Percentiles rank a stretch among this genome's conserved stretches.
These are phyloP conservation scores for Rhizopogon roseolus DNA, from an alignment of 768 basidiomycete species.

Conservation along the genomic window DNA sequence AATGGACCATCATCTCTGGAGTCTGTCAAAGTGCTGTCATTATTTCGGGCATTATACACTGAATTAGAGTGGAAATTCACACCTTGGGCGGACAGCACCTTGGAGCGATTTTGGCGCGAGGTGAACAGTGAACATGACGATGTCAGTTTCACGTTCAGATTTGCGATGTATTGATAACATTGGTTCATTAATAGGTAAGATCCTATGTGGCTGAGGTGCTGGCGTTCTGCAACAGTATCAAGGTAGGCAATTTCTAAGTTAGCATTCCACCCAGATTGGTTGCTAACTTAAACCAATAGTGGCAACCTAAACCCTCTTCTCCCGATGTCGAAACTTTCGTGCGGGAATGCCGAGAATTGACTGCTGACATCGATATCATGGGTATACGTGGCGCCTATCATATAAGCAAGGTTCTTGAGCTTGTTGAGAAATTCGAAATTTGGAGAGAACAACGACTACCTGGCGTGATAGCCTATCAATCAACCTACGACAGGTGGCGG, in stretches of 20 bases:
- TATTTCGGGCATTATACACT: slow-evolving; percentile 69
- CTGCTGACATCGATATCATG: slow-evolving; percentile 68
- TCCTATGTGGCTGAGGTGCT: slow-evolving; percentile 73
- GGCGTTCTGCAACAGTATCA: slow-evolving; percentile 67
- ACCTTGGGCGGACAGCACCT: slow-evolving; percentile 68
- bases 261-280: neutral
- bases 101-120: slow-evolving; percentile 66
- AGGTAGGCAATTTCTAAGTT: slow-evolving; percentile 34
- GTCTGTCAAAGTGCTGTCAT: slow-evolving; percentile 60
- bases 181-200: slow-evolving; percentile 46
- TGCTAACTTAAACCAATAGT: slow-evolving; percentile 31
- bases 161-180: neutral
- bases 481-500: slow-evolving; percentile 73
- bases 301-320: slow-evolving; percentile 58
- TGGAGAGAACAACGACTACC: slow-evolving; percentile 72
- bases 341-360: slow-evolving; percentile 55
- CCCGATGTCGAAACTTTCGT: slow-evolving; percentile 61
- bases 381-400: slow-evolving; percentile 65
- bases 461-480: slow-evolving; percentile 77
- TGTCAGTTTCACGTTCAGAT: slow-evolving; percentile 31
- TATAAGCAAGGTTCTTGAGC: slow-evolving; percentile 48
- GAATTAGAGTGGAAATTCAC: slow-evolving; percentile 77
- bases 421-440: slow-evolving; percentile 57
- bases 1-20: slow-evolving; percentile 82
- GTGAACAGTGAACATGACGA: slow-evolving; percentile 78